Base-by-base conservation (phyloP, 2,329 filamentous ascomycete genomes). In the Ophiostoma sp. region DNA sequence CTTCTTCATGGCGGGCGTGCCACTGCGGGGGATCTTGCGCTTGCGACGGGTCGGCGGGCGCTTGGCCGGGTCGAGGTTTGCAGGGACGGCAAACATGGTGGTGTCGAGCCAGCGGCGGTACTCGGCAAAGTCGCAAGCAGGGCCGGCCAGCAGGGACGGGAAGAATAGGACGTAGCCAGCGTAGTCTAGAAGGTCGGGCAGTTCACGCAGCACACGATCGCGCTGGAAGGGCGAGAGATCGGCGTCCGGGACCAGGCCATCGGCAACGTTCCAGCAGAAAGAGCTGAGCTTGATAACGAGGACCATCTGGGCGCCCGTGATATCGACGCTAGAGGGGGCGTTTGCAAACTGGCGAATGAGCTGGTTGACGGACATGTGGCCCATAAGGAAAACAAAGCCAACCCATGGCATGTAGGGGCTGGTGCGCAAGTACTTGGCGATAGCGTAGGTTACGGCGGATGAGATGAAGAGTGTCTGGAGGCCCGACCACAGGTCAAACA, bases 371-470 rank as follows among this genome's bases (percentile, higher is more conserved):
- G 93, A 94, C 89, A 98, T 91, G 79, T 99, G 94, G 68, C 89
- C 89, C 94, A 99, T 98, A 69, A 97, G 81, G 76, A 96, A 97
- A 65, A 92, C 82, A 78, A 99, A 99, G 70, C 88, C 93, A 65
- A 97, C 83, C 95, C 95, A 99, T 81, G 95, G 95, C 95, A 99
- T 99, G 76, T 94, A 91, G 0, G 92, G 92, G 27, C 92, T 93
- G 47, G 77, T 78, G 72, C 92, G 85, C 62, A 98, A 81, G 76
- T 88, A 93, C 73, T 89, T 87, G 66, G 94, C 90, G 73, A 99
- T 95, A 72, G 84, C 82, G 76, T 97, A 99, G 66, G 91, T 87
- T 65, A 87, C 93, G 18, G 84, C 85, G 0, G 94, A 87, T 76
- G 91, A 93, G 76, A 96, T 88, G 69, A 90, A 77, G 52, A 99